phyloP scores from a whole-genome alignment of 2,329 filamentous ascomycete species.

The Neoascochyta sp. region DNA sequence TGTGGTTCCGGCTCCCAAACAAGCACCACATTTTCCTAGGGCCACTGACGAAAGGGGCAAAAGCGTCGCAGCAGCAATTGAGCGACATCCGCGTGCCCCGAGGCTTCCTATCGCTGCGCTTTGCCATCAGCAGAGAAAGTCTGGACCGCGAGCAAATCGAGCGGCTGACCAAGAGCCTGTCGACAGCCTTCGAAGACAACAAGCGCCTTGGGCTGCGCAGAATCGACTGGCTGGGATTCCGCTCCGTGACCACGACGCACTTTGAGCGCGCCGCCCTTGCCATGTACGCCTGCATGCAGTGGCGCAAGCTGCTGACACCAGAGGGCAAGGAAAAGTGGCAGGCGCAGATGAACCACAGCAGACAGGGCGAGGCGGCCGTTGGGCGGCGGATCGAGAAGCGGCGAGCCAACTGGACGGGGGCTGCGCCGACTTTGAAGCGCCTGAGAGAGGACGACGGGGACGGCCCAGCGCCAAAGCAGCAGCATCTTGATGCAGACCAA shows the following conservation, averaged over 20 bases:
- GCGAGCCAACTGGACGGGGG: too few species aligned
- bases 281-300: conserved; percentile 23
- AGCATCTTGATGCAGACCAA: too few species aligned
- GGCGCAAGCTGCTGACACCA: conserved; percentile 34
- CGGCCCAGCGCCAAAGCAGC: too few species aligned
- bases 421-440: too few species aligned
- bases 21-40: conserved; percentile 32
- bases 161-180: conserved; percentile 22
- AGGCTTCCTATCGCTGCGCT: conserved; percentile 31
- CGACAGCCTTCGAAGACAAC: conserved; percentile 29
- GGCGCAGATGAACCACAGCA: too few species aligned
- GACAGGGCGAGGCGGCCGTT: too few species aligned
- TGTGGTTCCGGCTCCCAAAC: conserved; percentile 25
- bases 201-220: conserved; percentile 21
- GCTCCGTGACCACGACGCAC: conserved; percentile 19
- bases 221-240: conserved; percentile 33
- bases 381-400: too few species aligned
- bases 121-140: conserved; percentile 23
- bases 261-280: conserved; percentile 29
- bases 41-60: conserved; percentile 18
- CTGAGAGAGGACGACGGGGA: too few species aligned
- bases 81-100: conserved; percentile 12
- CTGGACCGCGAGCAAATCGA: conserved; percentile 32
- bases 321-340: too few species aligned
- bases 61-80: conserved; percentile 6